Base-by-base conservation (phyloP, 768 basidiomycete species). In the Psilocybe azurescens region DNA sequence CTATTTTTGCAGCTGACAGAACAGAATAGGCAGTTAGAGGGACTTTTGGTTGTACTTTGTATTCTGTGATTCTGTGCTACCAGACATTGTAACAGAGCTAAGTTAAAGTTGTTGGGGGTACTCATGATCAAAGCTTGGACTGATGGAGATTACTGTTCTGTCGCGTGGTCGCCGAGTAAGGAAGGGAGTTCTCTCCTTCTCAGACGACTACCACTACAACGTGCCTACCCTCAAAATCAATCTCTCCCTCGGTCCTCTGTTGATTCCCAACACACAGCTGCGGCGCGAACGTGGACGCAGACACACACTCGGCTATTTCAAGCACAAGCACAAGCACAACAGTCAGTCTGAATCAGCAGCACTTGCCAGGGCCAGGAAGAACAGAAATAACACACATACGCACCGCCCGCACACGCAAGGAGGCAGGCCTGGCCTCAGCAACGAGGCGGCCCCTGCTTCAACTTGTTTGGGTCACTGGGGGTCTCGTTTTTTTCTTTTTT, bases 91-190 rank as follows among this genome's bases (percentile, higher is more conserved):
- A 24, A 24, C 24, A 24, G 24, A 2, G 24, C 24, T 24, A 24
- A 24, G 24, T 24, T 24, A 24, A 24, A 24, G 24, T 24, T 24
- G 24, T 24, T 36, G 33, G 6, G 33, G 7, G 33, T 5, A 36
- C 41, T n/a, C 24, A 16, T 52, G 32, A 53, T 53, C 32, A 53
- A 24, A 28, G 28, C 33, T 7, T 18, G 52, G 30, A 53, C 30
- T 53, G 52, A 53, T 53, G 52, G 52, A 53, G 52, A 53, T 53
- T 24, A 36, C 24, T 24, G 24, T 24, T 36, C 2, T 44, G 52
- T 53, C 52, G 52, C 52, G 52, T 53, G 52, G 52, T 53, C 32
- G 47, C 56, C 56, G 56, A 58, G 56, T 58, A 58, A 58, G 46
- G 56, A 48, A 58, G 56, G 47, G 56, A 7, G 30, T 57, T n/a